Percentiles rank a stretch among this genome's conserved stretches.
Evolutionary conservation across 768 basidiomycete species (phyloP).

Genomic region (Agaricus sinodeliciosus): DNA sequence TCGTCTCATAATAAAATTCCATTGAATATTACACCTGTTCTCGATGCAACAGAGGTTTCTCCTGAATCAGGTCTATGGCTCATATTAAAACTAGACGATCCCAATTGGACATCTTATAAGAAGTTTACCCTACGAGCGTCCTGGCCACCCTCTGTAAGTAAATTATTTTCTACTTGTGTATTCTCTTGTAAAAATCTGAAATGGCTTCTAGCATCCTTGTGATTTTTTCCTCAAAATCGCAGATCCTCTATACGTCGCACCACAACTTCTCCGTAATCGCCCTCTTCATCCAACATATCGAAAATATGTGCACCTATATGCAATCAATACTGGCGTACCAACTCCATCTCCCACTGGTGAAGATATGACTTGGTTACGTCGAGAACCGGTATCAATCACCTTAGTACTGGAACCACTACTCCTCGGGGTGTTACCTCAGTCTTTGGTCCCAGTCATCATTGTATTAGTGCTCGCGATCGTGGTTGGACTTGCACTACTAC

Average conservation of each 20-base stretch:
- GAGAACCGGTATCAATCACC: conserved; percentile 39
- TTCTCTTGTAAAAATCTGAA: neutral
- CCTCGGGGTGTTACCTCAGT: conserved; percentile 51
- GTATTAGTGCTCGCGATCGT: conserved; percentile 22
- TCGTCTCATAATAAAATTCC: conserved; percentile 25
- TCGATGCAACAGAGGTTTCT: conserved; percentile 14
- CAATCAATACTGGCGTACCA: conserved; percentile 46
- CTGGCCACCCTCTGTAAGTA: conserved; percentile 50
- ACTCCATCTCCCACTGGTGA: conserved; percentile 25
- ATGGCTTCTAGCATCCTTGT: conserved; percentile 20
- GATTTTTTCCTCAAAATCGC: conserved; percentile 21
- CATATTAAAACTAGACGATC: conserved; percentile 35
- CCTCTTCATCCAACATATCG: conserved; percentile 20
- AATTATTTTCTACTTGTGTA: neutral
- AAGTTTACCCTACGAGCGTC: conserved; percentile 48
- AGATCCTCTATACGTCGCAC: conserved; percentile 23
- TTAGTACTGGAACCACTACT: conserved; percentile 54
- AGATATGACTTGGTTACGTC: conserved; percentile 15
- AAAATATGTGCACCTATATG: conserved; percentile 53
- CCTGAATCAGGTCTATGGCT: conserved; percentile 43
- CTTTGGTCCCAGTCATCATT: conserved; percentile 32
- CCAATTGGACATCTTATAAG: conserved; percentile 31
- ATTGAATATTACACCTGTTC: conserved; percentile 22
- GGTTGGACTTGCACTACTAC: neutral
- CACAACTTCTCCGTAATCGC: neutral